phyloP scores from a whole-genome alignment of 441 rosid genomes.

The Raphanus hybrid region DNA sequence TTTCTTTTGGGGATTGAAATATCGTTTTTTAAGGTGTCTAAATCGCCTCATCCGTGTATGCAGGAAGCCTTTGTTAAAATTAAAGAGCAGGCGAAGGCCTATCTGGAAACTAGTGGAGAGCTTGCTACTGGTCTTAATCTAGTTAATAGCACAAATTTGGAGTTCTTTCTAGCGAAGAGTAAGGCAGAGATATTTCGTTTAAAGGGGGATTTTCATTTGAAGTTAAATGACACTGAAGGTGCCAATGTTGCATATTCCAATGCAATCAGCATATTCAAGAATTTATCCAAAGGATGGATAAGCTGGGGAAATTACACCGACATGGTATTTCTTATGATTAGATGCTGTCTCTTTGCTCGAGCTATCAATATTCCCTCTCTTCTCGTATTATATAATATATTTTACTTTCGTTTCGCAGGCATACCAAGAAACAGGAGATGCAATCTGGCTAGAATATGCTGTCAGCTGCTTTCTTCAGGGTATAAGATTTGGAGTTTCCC shows the following conservation, averaged over 20 bases:
- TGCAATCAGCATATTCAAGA: slow-evolving; percentile 86
- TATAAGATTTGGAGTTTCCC: slow-evolving; percentile 87
- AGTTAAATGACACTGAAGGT: slow-evolving; percentile 76
- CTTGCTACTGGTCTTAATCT: slow-evolving; percentile 84
- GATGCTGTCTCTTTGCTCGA: slow-evolving; percentile 22
- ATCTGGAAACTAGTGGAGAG: slow-evolving; percentile 88
- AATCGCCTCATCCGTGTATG: slow-evolving; percentile 39
- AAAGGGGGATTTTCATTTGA: slow-evolving; percentile 85
- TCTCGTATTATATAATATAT: slow-evolving; percentile 37
- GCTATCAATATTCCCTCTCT: slow-evolving; percentile 27
- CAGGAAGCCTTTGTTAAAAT: slow-evolving; percentile 99
- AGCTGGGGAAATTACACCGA: slow-evolving; percentile 99
- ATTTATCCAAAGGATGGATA: slow-evolving; percentile 98
- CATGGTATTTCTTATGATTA: slow-evolving; percentile 59
- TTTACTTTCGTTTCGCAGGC: slow-evolving; percentile 58
- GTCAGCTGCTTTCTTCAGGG: slow-evolving; percentile 98
- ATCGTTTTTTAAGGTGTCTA: slow-evolving; percentile 23
- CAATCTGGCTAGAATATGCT: slow-evolving; percentile 92
- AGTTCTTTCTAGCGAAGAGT: slow-evolving; percentile 84
- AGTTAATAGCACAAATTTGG: slow-evolving; percentile 89
- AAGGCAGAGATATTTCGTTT: slow-evolving; percentile 89
- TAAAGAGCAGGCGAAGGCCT: slow-evolving; percentile 96
- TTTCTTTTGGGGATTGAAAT: slow-evolving; percentile 18
- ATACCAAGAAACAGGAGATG: slow-evolving; percentile 75
- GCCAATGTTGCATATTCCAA: slow-evolving; percentile 89